Conservation (phyloP, 345 rosid genomes). For the Populus simonii region DNA sequence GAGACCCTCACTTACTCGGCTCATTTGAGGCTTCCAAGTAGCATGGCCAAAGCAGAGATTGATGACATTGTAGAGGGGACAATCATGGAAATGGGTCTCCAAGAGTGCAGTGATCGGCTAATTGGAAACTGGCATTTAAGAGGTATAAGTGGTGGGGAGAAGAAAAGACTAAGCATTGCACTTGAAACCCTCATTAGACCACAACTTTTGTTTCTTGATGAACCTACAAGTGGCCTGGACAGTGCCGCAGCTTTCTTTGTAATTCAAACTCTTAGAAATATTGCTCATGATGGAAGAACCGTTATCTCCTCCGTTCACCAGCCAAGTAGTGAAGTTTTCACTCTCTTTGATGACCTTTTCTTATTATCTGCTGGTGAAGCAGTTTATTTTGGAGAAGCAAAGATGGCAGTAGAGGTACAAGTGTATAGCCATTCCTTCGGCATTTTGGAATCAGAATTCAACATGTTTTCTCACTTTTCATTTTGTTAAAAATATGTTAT, state of each 20-base stretch:
- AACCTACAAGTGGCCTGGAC: conserved; percentile 35
- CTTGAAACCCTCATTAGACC: conserved; percentile 33
- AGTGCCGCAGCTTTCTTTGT: conserved; percentile 38
- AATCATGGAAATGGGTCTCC: conserved; percentile 34
- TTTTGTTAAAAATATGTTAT: background rate
- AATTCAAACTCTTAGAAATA: conserved; percentile 19
- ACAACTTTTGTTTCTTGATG: conserved; percentile 34
- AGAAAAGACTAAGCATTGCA: conserved; percentile 37
- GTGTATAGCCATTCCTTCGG: background rate
- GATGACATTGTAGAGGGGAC: conserved; percentile 19
- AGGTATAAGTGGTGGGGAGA: conserved; percentile 43
- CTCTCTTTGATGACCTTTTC: conserved; percentile 40
- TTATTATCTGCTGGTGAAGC: conserved; percentile 45
- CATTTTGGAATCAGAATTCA: background rate
- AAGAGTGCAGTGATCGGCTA: conserved; percentile 22
- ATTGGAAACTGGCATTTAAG: conserved; percentile 40
- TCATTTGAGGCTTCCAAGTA: conserved; percentile 27
- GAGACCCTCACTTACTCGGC: conserved; percentile 40
- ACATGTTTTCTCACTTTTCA: background rate
- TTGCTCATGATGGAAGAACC: conserved; percentile 32
- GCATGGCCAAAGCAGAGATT: conserved; percentile 18
- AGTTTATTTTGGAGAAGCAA: conserved; percentile 43
- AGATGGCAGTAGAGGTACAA: conserved; percentile 32
- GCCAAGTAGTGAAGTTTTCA: conserved; percentile 47
- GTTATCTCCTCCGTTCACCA: conserved; percentile 50